Percentiles rank a stretch among this genome's conserved stretches.
phyloP scores from a whole-genome alignment of 2,329 filamentous ascomycete genomes.

The Fusarium piperis region DNA sequence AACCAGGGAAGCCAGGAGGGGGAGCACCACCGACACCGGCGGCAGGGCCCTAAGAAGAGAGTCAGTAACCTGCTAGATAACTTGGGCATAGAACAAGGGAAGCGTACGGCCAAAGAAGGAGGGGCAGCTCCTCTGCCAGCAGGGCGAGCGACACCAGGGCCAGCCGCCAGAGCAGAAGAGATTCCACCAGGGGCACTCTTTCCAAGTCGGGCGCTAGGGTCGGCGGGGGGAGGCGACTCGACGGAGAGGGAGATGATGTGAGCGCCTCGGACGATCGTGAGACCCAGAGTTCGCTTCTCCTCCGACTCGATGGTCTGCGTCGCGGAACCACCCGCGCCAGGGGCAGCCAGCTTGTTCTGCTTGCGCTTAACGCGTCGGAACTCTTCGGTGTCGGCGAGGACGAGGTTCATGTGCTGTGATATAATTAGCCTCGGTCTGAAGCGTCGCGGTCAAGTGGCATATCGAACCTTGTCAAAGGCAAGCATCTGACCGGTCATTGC shows the following conservation, averaged over 20 bases:
- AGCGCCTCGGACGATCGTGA: constrained; percentile 93
- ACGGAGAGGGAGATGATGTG: constrained; percentile 95
- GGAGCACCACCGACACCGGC: constrained; percentile 82
- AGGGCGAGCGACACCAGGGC: constrained; percentile 89
- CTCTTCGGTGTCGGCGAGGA: constrained; percentile 98
- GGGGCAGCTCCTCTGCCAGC: constrained; percentile 85
- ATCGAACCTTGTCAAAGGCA: constrained; percentile 90
- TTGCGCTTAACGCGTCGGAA: constrained; percentile 92
- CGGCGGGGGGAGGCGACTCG: constrained; percentile 93
- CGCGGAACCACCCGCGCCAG: constrained; percentile 68
- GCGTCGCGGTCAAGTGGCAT: not conserved
- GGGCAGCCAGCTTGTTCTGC: constrained; percentile 75
- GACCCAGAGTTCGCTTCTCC: constrained; percentile 95
- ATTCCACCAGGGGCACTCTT: constrained; percentile 75
- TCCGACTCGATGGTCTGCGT: constrained; percentile 84
- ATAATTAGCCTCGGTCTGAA: constrained; percentile 15
- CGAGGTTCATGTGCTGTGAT: constrained; percentile 94
- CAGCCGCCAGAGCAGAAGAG: constrained; percentile 77
- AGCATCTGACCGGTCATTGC: constrained; percentile 99
- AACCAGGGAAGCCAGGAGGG: constrained; percentile 67
- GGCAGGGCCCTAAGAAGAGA: constrained; percentile 71
- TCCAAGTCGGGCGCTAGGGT: constrained; percentile 89
- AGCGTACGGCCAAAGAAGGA: constrained; percentile 75
- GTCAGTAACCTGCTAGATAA: constrained; percentile 28
- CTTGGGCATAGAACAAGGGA: not conserved